Evolutionary conservation across 345 rosid genomes (phyloP).

Genomic region (Lenwebbia sp.): DNA sequence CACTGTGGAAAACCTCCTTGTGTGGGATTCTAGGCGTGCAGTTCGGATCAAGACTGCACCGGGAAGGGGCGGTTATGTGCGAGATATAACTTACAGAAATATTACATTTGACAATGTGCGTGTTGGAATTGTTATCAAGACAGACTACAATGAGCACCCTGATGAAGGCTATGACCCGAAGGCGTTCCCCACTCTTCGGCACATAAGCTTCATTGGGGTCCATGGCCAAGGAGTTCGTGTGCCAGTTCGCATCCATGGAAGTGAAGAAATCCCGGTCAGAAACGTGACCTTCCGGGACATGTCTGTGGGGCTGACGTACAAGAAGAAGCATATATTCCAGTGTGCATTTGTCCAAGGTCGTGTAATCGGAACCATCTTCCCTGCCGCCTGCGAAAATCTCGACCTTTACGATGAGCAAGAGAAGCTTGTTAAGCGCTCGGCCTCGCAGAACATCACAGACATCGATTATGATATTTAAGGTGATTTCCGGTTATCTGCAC

Average conservation of each 20-base stretch:
- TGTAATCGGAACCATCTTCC: conserved; percentile 79
- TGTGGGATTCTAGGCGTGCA: conserved; percentile 91
- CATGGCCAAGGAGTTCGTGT: conserved; percentile 93
- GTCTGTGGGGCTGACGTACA: conserved; percentile 85
- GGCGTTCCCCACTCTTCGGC: conserved; percentile 53
- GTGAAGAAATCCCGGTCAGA: conserved; percentile 70
- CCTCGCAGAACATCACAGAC: conserved; percentile 63
- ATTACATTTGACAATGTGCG: conserved; percentile 73
- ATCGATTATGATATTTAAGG: conserved; percentile 67
- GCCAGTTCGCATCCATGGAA: conserved; percentile 90
- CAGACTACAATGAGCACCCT: conserved; percentile 94
- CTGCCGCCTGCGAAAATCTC: conserved; percentile 85
- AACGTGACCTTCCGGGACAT: conserved; percentile 76
- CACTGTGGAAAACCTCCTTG: conserved; percentile 65
- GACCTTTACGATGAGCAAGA: conserved; percentile 77
- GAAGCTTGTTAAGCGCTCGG: conserved; percentile 49
- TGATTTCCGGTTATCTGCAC: neutral
- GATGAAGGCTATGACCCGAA: conserved; percentile 68
- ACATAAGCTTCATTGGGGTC: conserved; percentile 68
- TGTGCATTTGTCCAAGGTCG: conserved; percentile 84
- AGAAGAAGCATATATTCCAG: conserved; percentile 92
- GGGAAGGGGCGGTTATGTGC: conserved; percentile 88
- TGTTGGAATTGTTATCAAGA: conserved; percentile 86
- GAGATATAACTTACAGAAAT: conserved; percentile 54
- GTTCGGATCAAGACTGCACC: conserved; percentile 95